Conservation (phyloP, 331 rosid species). For the Cydonia oblonga region DNA sequence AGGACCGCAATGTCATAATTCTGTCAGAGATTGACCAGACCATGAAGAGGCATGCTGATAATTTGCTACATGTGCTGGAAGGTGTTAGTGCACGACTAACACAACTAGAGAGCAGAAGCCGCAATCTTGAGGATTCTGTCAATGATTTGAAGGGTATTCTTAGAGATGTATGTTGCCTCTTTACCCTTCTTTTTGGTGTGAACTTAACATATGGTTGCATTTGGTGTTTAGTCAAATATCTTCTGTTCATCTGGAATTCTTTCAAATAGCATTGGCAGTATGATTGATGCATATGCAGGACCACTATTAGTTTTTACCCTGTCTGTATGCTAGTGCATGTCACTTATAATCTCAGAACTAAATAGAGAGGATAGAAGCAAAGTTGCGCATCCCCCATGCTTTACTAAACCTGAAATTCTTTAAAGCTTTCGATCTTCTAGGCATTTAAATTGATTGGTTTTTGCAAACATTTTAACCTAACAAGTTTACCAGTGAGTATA, state of each 20-base stretch:
- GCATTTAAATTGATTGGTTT: neutral
- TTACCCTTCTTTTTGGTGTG: neutral
- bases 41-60: slow-evolving; percentile 61
- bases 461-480: neutral
- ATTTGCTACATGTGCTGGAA: slow-evolving; percentile 60
- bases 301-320: neutral
- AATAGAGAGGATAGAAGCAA: neutral
- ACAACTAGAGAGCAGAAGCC: slow-evolving; percentile 70
- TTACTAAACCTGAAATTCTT: neutral
- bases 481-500: neutral
- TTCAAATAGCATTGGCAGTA: neutral
- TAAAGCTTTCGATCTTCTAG: neutral
- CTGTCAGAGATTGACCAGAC: slow-evolving; percentile 68
- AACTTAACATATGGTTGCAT: slow-evolving; percentile 2
- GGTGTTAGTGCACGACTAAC: slow-evolving; percentile 75
- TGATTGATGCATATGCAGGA: neutral
- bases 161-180: slow-evolving; percentile 47
- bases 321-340: neutral
- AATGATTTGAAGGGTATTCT: slow-evolving; percentile 82
- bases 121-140: slow-evolving; percentile 60
- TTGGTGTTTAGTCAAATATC: slow-evolving; percentile 7
- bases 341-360: neutral
- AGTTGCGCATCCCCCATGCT: neutral
- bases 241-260: neutral
- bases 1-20: slow-evolving; percentile 38